Evolutionary conservation across 371 early-diverging fungal genomes (phyloP).

Genomic region (Apophysomyces trapeziformis): DNA sequence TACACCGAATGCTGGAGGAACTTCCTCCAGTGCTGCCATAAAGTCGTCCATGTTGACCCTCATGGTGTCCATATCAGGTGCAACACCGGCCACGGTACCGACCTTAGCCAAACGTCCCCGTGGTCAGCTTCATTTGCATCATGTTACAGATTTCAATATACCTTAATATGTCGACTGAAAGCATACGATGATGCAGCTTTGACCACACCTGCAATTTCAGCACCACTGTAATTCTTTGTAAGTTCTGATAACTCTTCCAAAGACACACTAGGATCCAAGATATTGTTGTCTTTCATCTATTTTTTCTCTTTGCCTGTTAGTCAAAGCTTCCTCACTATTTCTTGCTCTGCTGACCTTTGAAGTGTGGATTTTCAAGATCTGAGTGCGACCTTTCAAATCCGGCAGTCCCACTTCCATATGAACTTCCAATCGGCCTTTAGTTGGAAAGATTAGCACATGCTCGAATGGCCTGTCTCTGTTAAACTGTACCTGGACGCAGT

Average conservation of each 20-base stretch:
- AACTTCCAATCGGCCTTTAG: constrained; percentile 88
- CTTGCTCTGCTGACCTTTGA: constrained; percentile 53
- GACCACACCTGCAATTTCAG: constrained; percentile 98
- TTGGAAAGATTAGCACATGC: neutral
- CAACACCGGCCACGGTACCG: constrained; percentile 78
- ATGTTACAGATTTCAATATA: constrained; percentile 13
- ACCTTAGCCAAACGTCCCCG: constrained; percentile 36
- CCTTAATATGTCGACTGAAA: constrained; percentile 97
- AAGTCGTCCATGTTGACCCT: constrained; percentile 95
- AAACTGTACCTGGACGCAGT: constrained; percentile 81
- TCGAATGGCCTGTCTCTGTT: neutral
- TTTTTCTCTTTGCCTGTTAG: neutral
- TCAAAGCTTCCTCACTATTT: constrained; percentile 1
- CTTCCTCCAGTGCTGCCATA: constrained; percentile 94
- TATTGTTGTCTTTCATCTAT: constrained; percentile 87
- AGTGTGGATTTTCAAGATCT: constrained; percentile 96
- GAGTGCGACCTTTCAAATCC: constrained; percentile 89
- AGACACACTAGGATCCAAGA: constrained; percentile 90
- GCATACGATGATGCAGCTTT: constrained; percentile 99
- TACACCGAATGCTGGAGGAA: constrained; percentile 98
- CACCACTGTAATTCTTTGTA: constrained; percentile 99
- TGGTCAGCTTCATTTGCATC: constrained; percentile 1
- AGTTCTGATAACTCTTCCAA: constrained; percentile 86
- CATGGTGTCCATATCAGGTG: constrained; percentile 86
- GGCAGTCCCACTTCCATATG: constrained; percentile 97